A percentile compares a stretch with the other conserved stretches of the same genome.
These are phyloP conservation scores for Alternaria sp. DNA, from an alignment of 2,329 filamentous ascomycete genomes.

Conservation along the genomic window DNA sequence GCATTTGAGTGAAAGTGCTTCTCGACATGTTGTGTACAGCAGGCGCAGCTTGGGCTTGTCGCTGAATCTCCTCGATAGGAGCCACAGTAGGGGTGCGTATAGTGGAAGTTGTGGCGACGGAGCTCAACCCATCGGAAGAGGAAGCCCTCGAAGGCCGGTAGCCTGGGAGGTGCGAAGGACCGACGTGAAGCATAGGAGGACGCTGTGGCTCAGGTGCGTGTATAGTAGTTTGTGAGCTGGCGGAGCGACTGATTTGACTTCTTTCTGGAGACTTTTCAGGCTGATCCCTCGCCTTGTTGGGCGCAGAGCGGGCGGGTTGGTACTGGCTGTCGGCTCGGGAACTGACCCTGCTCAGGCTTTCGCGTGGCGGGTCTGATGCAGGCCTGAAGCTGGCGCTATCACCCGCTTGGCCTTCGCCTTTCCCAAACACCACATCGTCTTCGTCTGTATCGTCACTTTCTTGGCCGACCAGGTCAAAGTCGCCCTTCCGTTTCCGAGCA, in stretches of 20 bases:
- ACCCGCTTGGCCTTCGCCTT: conserved; percentile 32
- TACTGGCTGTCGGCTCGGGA: conserved; percentile 39
- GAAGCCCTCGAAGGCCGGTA: conserved; percentile 57
- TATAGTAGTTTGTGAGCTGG: conserved; percentile 36
- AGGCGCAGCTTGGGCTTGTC: conserved; percentile 28
- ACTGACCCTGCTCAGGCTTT: conserved; percentile 32
- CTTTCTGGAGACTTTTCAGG: conserved; percentile 38
- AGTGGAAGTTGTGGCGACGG: conserved; percentile 46
- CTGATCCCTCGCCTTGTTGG: conserved; percentile 31
- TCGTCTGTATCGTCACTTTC: conserved; percentile 48
- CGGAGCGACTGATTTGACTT: conserved; percentile 32
- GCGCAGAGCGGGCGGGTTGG: conserved; percentile 31
- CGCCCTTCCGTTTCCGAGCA: conserved; percentile 32
- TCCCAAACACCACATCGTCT: conserved; percentile 41
- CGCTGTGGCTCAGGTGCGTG: conserved; percentile 45
- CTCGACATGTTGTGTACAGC: conserved; percentile 53
- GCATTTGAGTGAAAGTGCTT: conserved; percentile 66
- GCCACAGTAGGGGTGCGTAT: conserved; percentile 43
- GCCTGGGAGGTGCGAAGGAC: conserved; percentile 59
- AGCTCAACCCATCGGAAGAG: conserved; percentile 57
- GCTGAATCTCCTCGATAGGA: conserved; percentile 45
- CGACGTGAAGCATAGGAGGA: conserved; percentile 55
- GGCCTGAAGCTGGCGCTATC: conserved; percentile 36
- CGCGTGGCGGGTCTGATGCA: conserved; percentile 33
- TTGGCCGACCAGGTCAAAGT: conserved; percentile 37